Percentiles rank a stretch among this genome's conserved stretches.
Evolutionary conservation across 164 flowering plant genomes (phyloP).

Genomic region (Brasenia schreberi): DNA sequence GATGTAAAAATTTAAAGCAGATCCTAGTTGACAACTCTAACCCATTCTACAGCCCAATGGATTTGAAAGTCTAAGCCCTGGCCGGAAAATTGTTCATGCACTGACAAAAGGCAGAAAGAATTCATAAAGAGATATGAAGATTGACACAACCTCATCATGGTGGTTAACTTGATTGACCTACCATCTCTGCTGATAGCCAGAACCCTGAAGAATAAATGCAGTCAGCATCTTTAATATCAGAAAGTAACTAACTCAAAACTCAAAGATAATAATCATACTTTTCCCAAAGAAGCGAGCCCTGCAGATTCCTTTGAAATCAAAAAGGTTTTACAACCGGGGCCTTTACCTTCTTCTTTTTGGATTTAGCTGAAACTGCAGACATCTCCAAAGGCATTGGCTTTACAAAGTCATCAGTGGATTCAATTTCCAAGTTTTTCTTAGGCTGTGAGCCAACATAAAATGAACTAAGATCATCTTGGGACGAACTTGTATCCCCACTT

Average conservation of each 20-base stretch:
- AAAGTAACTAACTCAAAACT: background rate
- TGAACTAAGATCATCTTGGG: conserved; percentile 86
- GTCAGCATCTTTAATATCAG: conserved; percentile 5
- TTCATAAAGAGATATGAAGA: no score
- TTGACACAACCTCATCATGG: conserved; percentile 50
- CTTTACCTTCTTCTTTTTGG: conserved; percentile 81
- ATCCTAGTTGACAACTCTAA: no score
- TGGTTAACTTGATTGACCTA: conserved; percentile 40
- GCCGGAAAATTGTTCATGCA: no score
- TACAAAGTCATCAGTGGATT: conserved; percentile 60
- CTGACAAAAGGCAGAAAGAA: no score
- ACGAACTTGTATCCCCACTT: conserved; percentile 93
- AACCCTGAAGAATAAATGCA: conserved; percentile 34
- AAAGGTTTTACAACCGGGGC: conserved; percentile 29
- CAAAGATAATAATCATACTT: conserved; percentile 9
- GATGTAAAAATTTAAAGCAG: no score
- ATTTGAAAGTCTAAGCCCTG: no score
- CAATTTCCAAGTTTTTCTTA: conserved; percentile 61
- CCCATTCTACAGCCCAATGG: no score
- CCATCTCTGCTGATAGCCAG: conserved; percentile 64
- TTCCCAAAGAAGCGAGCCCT: conserved; percentile 9
- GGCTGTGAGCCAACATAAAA: conserved; percentile 51
- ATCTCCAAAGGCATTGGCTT: conserved; percentile 48
- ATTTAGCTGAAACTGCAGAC: conserved; percentile 51
- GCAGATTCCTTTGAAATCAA: conserved; percentile 13